A percentile compares a stretch with the other conserved stretches of the same genome.
phyloP scores from a whole-genome alignment of 345 rosid species.

The Kandelia obovata region DNA sequence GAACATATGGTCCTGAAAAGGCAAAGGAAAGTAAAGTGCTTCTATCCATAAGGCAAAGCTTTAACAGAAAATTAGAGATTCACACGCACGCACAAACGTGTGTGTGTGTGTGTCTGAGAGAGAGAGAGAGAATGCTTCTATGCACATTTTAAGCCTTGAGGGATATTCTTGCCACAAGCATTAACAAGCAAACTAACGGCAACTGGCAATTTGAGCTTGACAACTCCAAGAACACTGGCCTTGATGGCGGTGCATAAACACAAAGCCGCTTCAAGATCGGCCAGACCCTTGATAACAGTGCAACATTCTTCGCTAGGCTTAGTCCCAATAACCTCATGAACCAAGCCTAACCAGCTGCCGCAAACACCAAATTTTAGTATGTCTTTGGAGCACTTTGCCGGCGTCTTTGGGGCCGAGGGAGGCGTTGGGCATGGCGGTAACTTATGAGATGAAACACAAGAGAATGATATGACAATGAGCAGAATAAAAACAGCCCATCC shows the following conservation, averaged over 20 bases:
- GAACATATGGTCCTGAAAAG: too few species aligned
- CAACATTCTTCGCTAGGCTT: conserved; percentile 76
- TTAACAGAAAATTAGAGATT: too few species aligned
- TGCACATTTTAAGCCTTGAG: conserved; percentile 46
- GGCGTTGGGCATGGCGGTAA: background rate
- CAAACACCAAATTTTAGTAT: conserved; percentile 19
- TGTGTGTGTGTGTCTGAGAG: too few species aligned
- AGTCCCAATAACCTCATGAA: conserved; percentile 50
- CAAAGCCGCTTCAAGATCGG: conserved; percentile 71
- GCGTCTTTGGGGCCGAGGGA: conserved; percentile 7
- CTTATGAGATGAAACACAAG: conserved; percentile 28
- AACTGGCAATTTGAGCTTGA: conserved; percentile 14
- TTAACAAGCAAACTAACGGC: conserved; percentile 40
- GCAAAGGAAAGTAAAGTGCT: too few species aligned
- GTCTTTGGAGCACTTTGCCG: conserved; percentile 54
- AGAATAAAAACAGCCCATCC: conserved; percentile 25
- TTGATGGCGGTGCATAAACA: conserved; percentile 75
- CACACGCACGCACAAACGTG: too few species aligned
- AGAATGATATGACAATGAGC: conserved; percentile 32
- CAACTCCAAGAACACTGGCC: conserved; percentile 34
- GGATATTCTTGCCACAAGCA: conserved; percentile 53
- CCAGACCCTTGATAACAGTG: conserved; percentile 60
- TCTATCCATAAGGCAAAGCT: too few species aligned
- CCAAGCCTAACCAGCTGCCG: too few species aligned
- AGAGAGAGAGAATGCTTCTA: background rate